Evolutionary conservation across 1,284 basidiomycete genomes (phyloP), one percentile per base, ranked within the genome.

Genomic region (Ceratobasidium papillatum): DNA sequence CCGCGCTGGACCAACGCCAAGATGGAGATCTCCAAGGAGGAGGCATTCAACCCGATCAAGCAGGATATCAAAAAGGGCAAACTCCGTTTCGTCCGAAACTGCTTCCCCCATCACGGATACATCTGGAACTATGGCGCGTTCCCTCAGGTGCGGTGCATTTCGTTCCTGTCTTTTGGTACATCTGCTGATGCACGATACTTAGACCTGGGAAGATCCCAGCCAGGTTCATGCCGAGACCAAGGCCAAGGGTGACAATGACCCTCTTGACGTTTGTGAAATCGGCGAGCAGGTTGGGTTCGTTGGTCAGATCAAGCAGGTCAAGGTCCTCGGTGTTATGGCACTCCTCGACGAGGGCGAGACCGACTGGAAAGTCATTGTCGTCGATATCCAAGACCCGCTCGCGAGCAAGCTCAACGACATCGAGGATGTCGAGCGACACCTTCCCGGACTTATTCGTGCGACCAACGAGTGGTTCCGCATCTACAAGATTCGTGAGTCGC

Each of bases 1-100:
- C 98, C 98, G 69, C 93, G 98, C 81, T 99, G 98, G 98, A 98
- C 96, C 83, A 99, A 99, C 88, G 95, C 95, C 75, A 98, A 98
- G 89, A 92, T 98, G 90, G 97, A 99, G 86, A 98, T 98, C 84
- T 96, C 89, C 84, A 99, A 98, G 86, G 95, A 98, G 82, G 97
- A 99, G 84, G 77, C 89, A 38, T 95, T 99, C 90, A 99, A 99
- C 86, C 96, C 96, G 79, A 98, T 99, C 92, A 96, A 98, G 85
- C 98, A 99, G 87, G 96, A 98, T 83, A 91, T 93, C 82, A 98
- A 97, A 86, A 95, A 94, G 86, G 95, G 95, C 81, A 96, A 94
- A 84, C 86, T 99, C 83, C 94, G 98, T 80, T 99, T 89, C 84
- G 98, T 99, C 78, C 93, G 98, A 84, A 99, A 99, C 90, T 99